Percentiles rank a stretch among this genome's conserved stretches.
Conservation (phyloP, 225 moss, liverwort and hornwort species). For the Straminergon stramineum region DNA sequence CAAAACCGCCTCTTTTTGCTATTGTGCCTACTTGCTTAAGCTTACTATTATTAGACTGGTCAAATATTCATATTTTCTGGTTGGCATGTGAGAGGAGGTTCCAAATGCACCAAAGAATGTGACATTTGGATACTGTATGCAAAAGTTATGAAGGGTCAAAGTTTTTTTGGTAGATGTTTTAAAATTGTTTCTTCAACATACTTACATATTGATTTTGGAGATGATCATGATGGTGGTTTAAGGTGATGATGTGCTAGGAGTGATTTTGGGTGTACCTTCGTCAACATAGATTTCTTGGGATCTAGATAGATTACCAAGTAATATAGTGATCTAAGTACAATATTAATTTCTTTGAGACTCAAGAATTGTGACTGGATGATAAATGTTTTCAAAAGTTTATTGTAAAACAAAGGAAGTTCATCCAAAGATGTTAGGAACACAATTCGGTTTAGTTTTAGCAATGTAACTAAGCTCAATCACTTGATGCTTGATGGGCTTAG, state of each 20-base stretch:
- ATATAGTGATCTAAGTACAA: background rate
- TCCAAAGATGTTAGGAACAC: fast-evolving
- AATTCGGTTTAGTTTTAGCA: background rate
- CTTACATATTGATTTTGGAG: background rate
- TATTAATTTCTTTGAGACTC: background rate
- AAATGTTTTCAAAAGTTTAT: background rate
- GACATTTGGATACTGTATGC: fast-evolving
- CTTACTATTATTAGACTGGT: background rate
- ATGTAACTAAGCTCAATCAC: background rate
- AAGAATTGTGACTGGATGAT: background rate
- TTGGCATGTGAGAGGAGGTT: background rate
- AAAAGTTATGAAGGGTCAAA: background rate
- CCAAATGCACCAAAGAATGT: background rate
- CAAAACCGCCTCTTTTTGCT: background rate
- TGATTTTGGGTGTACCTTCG: fast-evolving
- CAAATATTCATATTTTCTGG: background rate
- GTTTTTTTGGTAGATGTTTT: too few species aligned
- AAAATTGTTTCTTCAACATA: background rate
- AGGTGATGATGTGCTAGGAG: fast-evolving
- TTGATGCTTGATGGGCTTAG: fast-evolving
- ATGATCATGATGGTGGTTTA: background rate
- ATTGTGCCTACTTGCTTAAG: too few species aligned
- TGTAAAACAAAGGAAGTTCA: background rate
- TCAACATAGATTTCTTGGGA: fast-evolving
- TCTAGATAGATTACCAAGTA: fast-evolving